Evolutionary conservation across 1,139 yeast species (phyloP), one percentile per base, ranked within the genome.

Genomic region (Trichomonascaceae sp.): DNA sequence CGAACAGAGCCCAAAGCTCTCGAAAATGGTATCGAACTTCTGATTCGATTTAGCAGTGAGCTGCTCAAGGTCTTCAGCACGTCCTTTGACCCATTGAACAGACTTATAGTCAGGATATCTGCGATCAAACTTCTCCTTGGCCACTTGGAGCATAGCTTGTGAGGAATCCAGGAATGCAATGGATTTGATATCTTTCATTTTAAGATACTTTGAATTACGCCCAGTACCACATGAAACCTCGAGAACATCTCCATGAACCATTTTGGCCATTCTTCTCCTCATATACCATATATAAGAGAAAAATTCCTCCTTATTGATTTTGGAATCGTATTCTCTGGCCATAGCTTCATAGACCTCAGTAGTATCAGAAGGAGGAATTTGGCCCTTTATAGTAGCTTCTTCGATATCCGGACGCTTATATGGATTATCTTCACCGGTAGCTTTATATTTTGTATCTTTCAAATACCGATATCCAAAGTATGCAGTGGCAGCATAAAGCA

Each of bases 161-260:
- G 96, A 86, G 1, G 96, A 81, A 67, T 93, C 99, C 49, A 91
- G 71, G 63, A 87, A 89, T 0, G 98, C 93, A 43, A 88, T 79
- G 0, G 96, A 85, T 47, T 78, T 76, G 47, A 91, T 74, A 24
- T 74, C 68, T 1, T 79, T 77, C 24, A 85, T 80, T 54, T 83
- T 77, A 61, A 90, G 73, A 67, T 85, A 90, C 49, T 86, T 83
- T 57, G 91, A 79, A 66, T 93, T 93, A 68, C 99, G 79, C 3
- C 99, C 99, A 0, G 99, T 93, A 54, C 99, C 99, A 66, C 96
- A 88, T 0, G 97, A 86, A 17, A 91, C 93, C 70, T 95, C 99
- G 57, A 93, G 74, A 1, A 90, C 97, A 66, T 90, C 96, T 30
- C 98, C 98, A 57, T 75, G 71, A 51, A 87, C 79, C 58, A 88